These are phyloP conservation scores for Lentithecium fluviatile DNA, from an alignment of 495 filamentous ascomycete genomes.

Conservation along the genomic window DNA sequence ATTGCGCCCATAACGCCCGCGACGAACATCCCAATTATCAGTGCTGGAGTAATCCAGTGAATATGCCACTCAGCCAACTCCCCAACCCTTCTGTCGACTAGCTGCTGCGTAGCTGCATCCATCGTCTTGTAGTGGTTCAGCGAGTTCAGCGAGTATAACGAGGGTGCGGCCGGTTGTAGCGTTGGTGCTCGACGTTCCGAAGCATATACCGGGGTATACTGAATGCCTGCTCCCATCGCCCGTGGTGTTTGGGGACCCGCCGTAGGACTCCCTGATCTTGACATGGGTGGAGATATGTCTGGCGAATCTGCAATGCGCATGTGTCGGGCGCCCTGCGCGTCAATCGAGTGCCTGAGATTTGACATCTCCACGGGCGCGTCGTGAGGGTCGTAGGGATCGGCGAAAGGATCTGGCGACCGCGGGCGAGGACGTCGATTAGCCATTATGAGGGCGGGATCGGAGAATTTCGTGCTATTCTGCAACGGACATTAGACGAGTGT, in stretches of 20 bases:
- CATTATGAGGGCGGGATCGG: slow-evolving; percentile 15
- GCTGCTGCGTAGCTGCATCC: slow-evolving; percentile 28
- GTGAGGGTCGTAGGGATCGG: slow-evolving; percentile 28
- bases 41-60: slow-evolving; percentile 44
- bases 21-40: slow-evolving; percentile 41
- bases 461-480: background rate
- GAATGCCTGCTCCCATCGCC: background rate
- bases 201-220: slow-evolving; percentile 9
- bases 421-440: slow-evolving; percentile 15
- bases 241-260: background rate
- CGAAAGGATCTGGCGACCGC: slow-evolving; percentile 11
- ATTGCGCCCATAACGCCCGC: slow-evolving; percentile 41
- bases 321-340: background rate
- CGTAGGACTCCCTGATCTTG: no score
- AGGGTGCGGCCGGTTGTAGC: slow-evolving; percentile 3
- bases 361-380: slow-evolving; percentile 32
- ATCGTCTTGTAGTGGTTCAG: slow-evolving; percentile 16
- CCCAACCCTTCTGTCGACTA: slow-evolving; percentile 26
- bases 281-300: background rate
- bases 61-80: slow-evolving; percentile 41
- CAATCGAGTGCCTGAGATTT: background rate
- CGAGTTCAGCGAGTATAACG: slow-evolving; percentile 7
- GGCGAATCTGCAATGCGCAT: background rate
- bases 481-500: background rate
- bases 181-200: background rate